These are phyloP conservation scores for Coprinellus micaceus DNA, from an alignment of 768 basidiomycete genomes.

Conservation along the genomic window DNA sequence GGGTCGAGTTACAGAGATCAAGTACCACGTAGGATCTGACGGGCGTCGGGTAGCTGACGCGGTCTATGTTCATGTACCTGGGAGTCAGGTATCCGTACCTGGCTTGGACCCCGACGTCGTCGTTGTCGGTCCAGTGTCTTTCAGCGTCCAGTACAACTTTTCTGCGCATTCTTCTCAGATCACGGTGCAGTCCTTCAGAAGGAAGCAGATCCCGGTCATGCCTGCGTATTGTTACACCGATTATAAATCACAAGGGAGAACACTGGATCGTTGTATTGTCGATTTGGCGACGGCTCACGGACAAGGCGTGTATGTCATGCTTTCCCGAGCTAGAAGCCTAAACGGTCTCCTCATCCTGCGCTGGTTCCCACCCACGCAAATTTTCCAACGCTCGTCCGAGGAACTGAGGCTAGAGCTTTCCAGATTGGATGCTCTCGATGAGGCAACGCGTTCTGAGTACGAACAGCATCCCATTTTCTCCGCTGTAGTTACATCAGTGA, in stretches of 20 bases:
- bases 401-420: slow-evolving; percentile 8
- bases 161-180: neutral
- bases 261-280: neutral
- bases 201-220: neutral
- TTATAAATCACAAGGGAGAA: neutral
- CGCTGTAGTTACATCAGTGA: no score
- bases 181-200: neutral
- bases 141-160: neutral
- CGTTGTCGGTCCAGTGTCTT: neutral
- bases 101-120: neutral
- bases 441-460: neutral
- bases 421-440: neutral
- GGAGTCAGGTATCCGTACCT: neutral
- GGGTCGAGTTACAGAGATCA: neutral
- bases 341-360: slow-evolving; percentile 20
- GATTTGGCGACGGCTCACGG: slow-evolving; percentile 8
- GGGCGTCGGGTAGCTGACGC: neutral
- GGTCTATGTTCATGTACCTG: neutral
- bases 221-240: neutral
- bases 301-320: slow-evolving; percentile 27
- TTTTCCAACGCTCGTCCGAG: slow-evolving; percentile 12
- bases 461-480: neutral
- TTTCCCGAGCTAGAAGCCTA: slow-evolving; percentile 21
- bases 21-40: neutral
- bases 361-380: slow-evolving; percentile 18